Conservation (phyloP, 2,329 filamentous ascomycete species). For the Cordyceps militaris region DNA sequence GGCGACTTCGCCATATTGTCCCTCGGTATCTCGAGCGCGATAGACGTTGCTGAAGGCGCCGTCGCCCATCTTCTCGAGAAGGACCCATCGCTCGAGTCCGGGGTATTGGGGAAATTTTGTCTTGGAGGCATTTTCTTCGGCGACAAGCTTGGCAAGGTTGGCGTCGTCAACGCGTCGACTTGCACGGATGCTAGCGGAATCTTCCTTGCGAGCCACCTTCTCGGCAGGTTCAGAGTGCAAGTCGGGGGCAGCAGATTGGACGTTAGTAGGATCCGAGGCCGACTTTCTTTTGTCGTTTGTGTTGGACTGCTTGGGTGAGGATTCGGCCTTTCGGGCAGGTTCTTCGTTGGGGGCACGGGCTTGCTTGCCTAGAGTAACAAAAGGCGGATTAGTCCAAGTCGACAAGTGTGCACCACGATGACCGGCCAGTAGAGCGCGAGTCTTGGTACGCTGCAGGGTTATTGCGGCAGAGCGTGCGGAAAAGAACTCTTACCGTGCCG, state of each 20-base stretch:
- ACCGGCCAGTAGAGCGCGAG: background rate
- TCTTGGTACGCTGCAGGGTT: background rate
- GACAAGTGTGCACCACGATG: background rate
- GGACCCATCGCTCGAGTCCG: constrained; percentile 57
- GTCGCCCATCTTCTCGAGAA: constrained; percentile 92
- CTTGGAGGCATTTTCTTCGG: constrained; percentile 82
- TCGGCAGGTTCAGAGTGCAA: constrained; percentile 57
- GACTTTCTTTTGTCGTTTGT: constrained; percentile 48
- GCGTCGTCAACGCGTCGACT: constrained; percentile 46
- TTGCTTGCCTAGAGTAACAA: constrained; percentile 62
- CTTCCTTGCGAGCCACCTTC: constrained; percentile 30
- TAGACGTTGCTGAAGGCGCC: constrained; percentile 99
- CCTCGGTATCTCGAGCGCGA: constrained; percentile 68
- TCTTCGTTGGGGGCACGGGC: constrained; percentile 57
- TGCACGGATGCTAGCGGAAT: constrained; percentile 21
- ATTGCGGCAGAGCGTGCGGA: background rate
- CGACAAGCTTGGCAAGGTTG: constrained; percentile 77
- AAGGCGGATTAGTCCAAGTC: constrained; percentile 1
- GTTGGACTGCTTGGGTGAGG: constrained; percentile 44
- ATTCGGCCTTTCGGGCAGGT: constrained; percentile 44
- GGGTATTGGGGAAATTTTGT: constrained; percentile 68
- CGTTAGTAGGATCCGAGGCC: constrained; percentile 51
- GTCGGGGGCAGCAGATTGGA: constrained; percentile 59
- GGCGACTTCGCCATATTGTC: constrained; percentile 71
- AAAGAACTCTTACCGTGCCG: constrained; percentile 61